Evolutionary conservation across 2,329 filamentous ascomycete genomes (phyloP), one percentile per base, ranked within the genome.

Genomic region (Sporothrix brasiliensis): DNA sequence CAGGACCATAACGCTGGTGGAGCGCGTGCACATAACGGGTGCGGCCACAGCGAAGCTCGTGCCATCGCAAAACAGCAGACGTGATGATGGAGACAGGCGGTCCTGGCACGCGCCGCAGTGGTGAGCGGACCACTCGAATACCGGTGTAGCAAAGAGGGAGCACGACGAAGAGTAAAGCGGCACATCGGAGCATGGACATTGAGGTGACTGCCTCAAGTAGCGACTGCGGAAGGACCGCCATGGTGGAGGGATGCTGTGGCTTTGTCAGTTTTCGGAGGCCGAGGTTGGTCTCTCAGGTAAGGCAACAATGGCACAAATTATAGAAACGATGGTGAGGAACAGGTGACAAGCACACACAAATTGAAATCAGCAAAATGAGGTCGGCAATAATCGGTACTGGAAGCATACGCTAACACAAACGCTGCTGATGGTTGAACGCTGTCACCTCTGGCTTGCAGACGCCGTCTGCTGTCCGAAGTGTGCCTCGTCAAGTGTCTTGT

Each of bases 11-110:
- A 63, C 76, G 77, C 67, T 80, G 74, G 75, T 90, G 88, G 19
- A 89, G 79, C 0, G 73, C 68, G 73, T 90, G 87, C 41, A 89
- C 81, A 72, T 88, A 88, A 58, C 78, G 75, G 0, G 87, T 87
- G 41, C 87, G 80, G 27, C 80, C 79, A 44, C 83, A 84, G 47
- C 79, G 79, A 66, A 89, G 82, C 76, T 89, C 88, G 68, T 89
- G 81, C 79, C 82, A 86, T 74, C 85, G 87, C 66, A 88, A 77
- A 1, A 82, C 72, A 24, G 84, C 77, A 0, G 85, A 85, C 0
- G 84, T 87, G 74, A 87, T 82, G 41, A 82, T 80, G 24, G 86
- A 82, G 50, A 79, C 69, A 61, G 74, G 73, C 9, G 86, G 85
- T 2, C 86, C 87, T 0, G 86, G 86, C 9, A 88, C 71, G 24